Percentiles rank a stretch among this genome's conserved stretches.
phyloP scores from a whole-genome alignment of 768 basidiomycete species.

The Hypsizygus marmoreus region DNA sequence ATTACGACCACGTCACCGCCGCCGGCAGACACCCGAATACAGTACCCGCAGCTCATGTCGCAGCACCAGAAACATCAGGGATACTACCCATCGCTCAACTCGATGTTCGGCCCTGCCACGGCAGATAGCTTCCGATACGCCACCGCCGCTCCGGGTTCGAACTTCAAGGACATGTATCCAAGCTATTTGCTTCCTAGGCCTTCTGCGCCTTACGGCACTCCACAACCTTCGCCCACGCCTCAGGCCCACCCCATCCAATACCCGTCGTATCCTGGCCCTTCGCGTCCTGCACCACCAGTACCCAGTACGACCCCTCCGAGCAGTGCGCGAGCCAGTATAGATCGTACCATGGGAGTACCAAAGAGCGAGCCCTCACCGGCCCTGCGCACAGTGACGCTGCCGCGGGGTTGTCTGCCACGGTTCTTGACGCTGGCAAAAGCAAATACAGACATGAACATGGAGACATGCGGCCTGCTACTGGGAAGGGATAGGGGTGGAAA shows the following conservation, averaged over 20 bases:
- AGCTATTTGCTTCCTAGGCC: slow-evolving; percentile 10
- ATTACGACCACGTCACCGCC: slow-evolving; percentile 74
- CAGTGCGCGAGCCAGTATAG: slow-evolving; percentile 10
- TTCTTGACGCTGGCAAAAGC: slow-evolving; percentile 78
- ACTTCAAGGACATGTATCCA: slow-evolving; percentile 21
- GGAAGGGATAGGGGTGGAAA: slow-evolving; percentile 66
- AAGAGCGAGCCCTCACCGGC: too few relatives aligned
- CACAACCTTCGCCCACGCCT: slow-evolving; percentile 24
- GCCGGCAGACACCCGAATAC: slow-evolving; percentile 49
- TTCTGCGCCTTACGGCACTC: slow-evolving; percentile 18
- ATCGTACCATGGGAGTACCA: slow-evolving; percentile 37
- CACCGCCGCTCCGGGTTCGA: slow-evolving; percentile 34
- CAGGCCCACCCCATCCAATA: slow-evolving; percentile 26
- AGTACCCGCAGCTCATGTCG: slow-evolving; percentile 77
- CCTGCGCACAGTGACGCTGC: slow-evolving; percentile 54
- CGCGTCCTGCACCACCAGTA: slow-evolving; percentile 25
- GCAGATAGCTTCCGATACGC: slow-evolving; percentile 34
- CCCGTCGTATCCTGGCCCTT: slow-evolving; percentile 22
- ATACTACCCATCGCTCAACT: slow-evolving; percentile 74
- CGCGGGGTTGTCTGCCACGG: slow-evolving; percentile 68
- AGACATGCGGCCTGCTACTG: slow-evolving; percentile 86
- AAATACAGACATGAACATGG: slow-evolving; percentile 77
- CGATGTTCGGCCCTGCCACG: slow-evolving; percentile 59
- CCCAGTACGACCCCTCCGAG: slow-evolving; percentile 17
- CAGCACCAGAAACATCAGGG: slow-evolving; percentile 78